phyloP scores from a whole-genome alignment of 495 filamentous ascomycete genomes.

The Parmelia sp. region DNA sequence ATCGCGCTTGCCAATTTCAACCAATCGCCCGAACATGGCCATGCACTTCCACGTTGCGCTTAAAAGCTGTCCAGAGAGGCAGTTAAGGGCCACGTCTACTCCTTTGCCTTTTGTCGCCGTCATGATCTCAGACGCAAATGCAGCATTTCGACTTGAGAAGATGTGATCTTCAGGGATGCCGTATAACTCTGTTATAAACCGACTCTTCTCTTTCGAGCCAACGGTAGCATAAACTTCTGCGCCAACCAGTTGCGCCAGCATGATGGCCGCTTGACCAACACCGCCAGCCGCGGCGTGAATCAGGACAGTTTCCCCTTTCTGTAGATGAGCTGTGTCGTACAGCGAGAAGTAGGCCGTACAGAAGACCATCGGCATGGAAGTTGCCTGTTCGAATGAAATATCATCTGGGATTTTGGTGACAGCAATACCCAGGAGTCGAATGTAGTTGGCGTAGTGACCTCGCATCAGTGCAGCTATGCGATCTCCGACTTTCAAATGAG shows the following conservation, averaged over 20 bases:
- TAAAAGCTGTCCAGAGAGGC: slow-evolving; percentile 37
- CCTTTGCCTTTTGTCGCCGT: slow-evolving; percentile 40
- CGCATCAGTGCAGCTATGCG: no score
- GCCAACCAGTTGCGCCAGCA: slow-evolving; percentile 43
- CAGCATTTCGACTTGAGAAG: slow-evolving; percentile 40
- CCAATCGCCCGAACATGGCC: slow-evolving; percentile 38
- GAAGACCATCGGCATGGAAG: no score
- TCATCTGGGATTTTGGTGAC: no score
- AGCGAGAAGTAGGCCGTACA: no score
- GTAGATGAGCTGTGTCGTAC: no score
- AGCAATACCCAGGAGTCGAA: no score
- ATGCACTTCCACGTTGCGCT: slow-evolving; percentile 38
- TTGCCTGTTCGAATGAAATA: no score
- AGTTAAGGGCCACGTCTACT: slow-evolving; percentile 53
- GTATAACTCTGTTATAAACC: slow-evolving; percentile 33
- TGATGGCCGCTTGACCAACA: slow-evolving; percentile 51
- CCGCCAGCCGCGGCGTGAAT: neutral
- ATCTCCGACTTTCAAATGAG: no score
- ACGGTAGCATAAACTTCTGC: slow-evolving; percentile 57
- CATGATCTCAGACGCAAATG: slow-evolving; percentile 41
- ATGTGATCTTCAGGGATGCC: slow-evolving; percentile 38
- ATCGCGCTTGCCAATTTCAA: slow-evolving; percentile 42
- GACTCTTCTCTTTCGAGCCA: slow-evolving; percentile 35
- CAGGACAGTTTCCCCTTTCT: no score
- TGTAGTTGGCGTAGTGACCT: no score